Conservation (phyloP, 2,329 filamentous ascomycete genomes). For the Alternaria sp. region DNA sequence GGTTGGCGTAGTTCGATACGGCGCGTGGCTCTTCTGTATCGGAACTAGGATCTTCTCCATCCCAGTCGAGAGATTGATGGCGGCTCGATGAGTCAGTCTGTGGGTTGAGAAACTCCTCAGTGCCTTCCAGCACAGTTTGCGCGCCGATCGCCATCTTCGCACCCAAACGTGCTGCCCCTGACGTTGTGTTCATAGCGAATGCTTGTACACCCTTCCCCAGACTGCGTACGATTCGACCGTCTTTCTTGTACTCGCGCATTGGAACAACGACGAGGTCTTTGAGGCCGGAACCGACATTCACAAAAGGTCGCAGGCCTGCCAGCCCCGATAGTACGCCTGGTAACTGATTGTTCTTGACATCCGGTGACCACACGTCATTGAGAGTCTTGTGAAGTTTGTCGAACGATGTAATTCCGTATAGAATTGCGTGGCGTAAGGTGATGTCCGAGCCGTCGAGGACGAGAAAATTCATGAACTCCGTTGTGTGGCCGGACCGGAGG, state of each 20-base stretch:
- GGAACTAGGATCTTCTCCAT: constrained; percentile 63
- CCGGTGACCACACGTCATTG: constrained; percentile 96
- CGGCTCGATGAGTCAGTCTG: constrained; percentile 29
- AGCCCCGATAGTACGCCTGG: constrained; percentile 87
- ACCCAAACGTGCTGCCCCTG: constrained; percentile 90
- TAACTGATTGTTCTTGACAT: constrained; percentile 87
- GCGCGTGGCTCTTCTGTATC: constrained; percentile 76
- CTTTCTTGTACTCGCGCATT: constrained; percentile 90
- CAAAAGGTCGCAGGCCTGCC: constrained; percentile 85
- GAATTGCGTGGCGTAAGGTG: constrained; percentile 83
- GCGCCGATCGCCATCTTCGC: constrained; percentile 95
- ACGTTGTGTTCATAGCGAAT: constrained; percentile 92
- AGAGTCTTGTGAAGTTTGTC: constrained; percentile 87
- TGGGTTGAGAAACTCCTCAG: constrained; percentile 75
- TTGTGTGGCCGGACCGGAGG: constrained; percentile 89
- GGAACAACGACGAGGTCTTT: constrained; percentile 87
- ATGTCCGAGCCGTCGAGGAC: constrained; percentile 88
- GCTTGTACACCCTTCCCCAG: constrained; percentile 88
- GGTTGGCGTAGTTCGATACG: constrained; percentile 91
- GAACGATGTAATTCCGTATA: constrained; percentile 91
- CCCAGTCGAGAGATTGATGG: constrained; percentile 49
- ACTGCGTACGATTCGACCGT: constrained; percentile 88
- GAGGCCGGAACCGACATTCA: constrained; percentile 88
- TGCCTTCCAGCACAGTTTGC: constrained; percentile 87
- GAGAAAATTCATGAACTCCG: constrained; percentile 98